Evolutionary conservation across 495 filamentous ascomycete species (phyloP).

Genomic region (Schizothecium vesticola): DNA sequence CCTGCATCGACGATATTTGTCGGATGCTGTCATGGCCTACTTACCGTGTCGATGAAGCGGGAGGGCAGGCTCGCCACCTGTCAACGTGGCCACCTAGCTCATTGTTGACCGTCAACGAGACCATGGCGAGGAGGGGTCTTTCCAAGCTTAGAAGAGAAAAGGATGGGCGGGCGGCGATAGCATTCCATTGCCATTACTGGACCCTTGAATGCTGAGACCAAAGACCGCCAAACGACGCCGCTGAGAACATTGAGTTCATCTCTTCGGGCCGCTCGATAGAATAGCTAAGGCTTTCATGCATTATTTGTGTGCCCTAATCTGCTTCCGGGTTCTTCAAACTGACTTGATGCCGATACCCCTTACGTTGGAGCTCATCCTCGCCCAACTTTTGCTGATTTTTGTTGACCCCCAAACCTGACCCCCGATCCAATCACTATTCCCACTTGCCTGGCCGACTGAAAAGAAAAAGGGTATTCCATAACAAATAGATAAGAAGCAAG

Average conservation of each 20-base stretch:
- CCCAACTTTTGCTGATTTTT: not conserved
- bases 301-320: not conserved
- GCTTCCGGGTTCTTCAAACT: not conserved
- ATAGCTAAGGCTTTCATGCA: not conserved
- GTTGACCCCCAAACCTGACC: not conserved
- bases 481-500: constrained; percentile 4
- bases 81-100: not conserved
- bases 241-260: not conserved
- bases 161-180: too few relatives aligned
- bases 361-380: not conserved
- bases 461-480: constrained; percentile 14
- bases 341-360: not conserved
- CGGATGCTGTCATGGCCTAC: not conserved
- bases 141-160: too few relatives aligned
- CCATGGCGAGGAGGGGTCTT: not conserved
- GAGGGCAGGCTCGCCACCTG: not conserved
- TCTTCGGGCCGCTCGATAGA: not conserved
- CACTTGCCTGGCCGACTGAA: not conserved
- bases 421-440: not conserved
- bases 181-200: too few relatives aligned
- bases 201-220: too few relatives aligned
- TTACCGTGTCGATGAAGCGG: not conserved
- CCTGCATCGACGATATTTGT: not conserved
- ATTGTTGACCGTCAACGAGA: not conserved
- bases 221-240: too few relatives aligned